These are phyloP conservation scores for Cystofilobasidium ferigula DNA, from an alignment of 768 basidiomycete genomes.

Conservation along the genomic window DNA sequence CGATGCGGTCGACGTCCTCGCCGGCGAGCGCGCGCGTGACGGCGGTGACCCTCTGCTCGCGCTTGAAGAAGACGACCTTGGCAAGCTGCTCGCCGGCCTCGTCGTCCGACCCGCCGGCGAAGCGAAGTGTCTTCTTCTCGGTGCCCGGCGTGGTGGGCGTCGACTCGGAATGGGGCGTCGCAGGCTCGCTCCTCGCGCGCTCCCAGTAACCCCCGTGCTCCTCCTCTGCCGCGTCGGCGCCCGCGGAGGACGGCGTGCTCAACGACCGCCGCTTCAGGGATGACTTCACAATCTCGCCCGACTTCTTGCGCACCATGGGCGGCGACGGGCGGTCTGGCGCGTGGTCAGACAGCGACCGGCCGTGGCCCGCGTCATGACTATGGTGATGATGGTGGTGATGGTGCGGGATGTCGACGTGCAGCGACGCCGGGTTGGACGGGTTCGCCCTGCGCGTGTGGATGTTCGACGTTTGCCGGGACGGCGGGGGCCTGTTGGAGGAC, in stretches of 20 bases:
- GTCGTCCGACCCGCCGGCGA: slow-evolving; percentile 19
- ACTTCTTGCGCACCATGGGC: slow-evolving; percentile 72
- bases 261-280: slow-evolving; percentile 67
- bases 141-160: neutral
- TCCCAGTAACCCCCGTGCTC: slow-evolving; percentile 1
- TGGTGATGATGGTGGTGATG: neutral
- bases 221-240: neutral
- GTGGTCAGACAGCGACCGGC: neutral
- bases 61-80: slow-evolving; percentile 22
- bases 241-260: slow-evolving; percentile 30
- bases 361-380: neutral
- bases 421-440: slow-evolving; percentile 14
- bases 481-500: neutral
- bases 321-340: slow-evolving; percentile 21
- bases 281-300: slow-evolving; percentile 82
- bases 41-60: slow-evolving; percentile 23
- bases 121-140: slow-evolving; percentile 12
- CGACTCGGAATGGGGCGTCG: slow-evolving; percentile 7
- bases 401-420: slow-evolving; percentile 18
- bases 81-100: slow-evolving; percentile 11
- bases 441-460: slow-evolving; percentile 2
- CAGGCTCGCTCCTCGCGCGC: neutral
- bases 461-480: neutral
- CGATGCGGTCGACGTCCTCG: slow-evolving; percentile 20
- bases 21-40: slow-evolving; percentile 23